Evolutionary conservation across 2,329 filamentous ascomycete species (phyloP).

Genomic region (Aureobasidium sp.): DNA sequence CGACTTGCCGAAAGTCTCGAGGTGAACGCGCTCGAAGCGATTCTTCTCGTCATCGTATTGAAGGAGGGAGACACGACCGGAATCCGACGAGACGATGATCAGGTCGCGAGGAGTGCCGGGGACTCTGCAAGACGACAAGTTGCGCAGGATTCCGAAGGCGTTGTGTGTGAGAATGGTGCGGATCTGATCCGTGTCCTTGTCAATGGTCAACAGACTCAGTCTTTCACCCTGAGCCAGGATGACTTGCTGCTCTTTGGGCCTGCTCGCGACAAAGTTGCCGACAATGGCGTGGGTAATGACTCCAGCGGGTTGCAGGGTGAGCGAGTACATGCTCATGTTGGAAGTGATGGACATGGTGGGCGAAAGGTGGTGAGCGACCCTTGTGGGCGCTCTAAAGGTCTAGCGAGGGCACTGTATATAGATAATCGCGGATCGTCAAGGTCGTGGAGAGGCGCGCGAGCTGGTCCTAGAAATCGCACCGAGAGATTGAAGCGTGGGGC

Average conservation of each 20-base stretch:
- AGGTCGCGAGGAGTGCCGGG: slow-evolving; percentile 96
- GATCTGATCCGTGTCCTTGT: slow-evolving; percentile 60
- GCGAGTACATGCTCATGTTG: slow-evolving; percentile 53
- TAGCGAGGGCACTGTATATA: background rate
- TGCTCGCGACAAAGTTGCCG: slow-evolving; percentile 73
- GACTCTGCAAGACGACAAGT: slow-evolving; percentile 78
- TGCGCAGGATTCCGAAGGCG: slow-evolving; percentile 90
- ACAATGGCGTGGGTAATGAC: slow-evolving; percentile 83
- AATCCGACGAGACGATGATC: slow-evolving; percentile 90
- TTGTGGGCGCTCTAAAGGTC: slow-evolving; percentile 6
- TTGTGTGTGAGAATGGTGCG: slow-evolving; percentile 82
- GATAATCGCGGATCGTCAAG: slow-evolving; percentile 1
- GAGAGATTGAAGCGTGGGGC: background rate
- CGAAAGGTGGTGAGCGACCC: slow-evolving; percentile 10
- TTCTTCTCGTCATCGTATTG: slow-evolving; percentile 85
- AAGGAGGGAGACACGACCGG: slow-evolving; percentile 85
- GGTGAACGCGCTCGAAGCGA: slow-evolving; percentile 77
- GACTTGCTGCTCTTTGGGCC: slow-evolving; percentile 88
- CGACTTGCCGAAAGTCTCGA: slow-evolving; percentile 98
- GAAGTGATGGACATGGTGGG: slow-evolving; percentile 16
- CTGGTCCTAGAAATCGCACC: background rate
- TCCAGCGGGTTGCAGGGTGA: slow-evolving; percentile 89
- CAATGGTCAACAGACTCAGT: slow-evolving; percentile 77
- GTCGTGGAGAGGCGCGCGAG: slow-evolving; percentile 1
- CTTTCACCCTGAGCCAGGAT: slow-evolving; percentile 86